Evolutionary conservation across 164 flowering plant genomes (phyloP), one percentile per base, ranked within the genome.

Genomic region (Berberis vulgaris): DNA sequence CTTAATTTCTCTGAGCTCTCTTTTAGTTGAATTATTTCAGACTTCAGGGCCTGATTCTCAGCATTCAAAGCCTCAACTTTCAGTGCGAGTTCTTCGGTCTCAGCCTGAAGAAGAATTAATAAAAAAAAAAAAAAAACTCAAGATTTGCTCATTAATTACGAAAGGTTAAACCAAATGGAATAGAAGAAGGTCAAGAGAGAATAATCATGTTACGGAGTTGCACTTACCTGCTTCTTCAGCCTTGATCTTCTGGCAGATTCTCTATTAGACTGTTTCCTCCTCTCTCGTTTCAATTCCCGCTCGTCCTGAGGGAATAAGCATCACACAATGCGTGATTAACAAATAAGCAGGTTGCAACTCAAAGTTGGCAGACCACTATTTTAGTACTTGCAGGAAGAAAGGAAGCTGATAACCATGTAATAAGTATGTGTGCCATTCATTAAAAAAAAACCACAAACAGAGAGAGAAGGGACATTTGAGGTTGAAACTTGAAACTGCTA

Each of bases 231-330:
- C 79, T 87, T 94, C 77, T 97, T 84, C 75, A 95, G 72, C 69
- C 99, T 77, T 50, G 99, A 95, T 76, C 99, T 82, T 71, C 99
- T 83, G 1, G 99, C 99, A 66, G 99, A 95, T 75, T 91, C 97
- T 66, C 99, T 79, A 64, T 95, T 95, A 26, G 99, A 91, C 60
- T 95, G 99, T 68, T 95, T 95, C 73, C 99, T 85, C 74, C 80
- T 86, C 80, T 95, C 96, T 10, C 89, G 80, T 76, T 95, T 95
- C 59, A 85, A 70, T 73, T 84, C 97, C 44, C 87, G 80, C 56
- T 95, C 96, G 74, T 80, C 83, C 97, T 91, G 71, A 59, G 39
- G 4, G 58, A 55, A 61, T 10, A 58, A 57, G 9, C 8, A 43
- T 8, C 10, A 46, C 59, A 45, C 39, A 10, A 42, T 6, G 12